Conservation (phyloP, 306 rosid species). For the Lagenaria siceraria region DNA sequence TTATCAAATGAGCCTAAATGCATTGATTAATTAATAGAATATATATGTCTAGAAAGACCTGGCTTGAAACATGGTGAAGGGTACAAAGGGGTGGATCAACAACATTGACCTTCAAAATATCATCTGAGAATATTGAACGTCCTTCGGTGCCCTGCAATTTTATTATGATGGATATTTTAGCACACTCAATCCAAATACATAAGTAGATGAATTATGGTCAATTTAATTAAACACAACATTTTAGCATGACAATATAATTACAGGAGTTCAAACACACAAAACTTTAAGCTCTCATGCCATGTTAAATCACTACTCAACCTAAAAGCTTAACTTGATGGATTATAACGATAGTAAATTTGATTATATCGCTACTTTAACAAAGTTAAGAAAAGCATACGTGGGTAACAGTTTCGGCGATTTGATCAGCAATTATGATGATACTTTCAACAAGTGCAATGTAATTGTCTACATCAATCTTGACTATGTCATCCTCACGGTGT, state of each 20-base stretch:
- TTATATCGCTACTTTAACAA: too few species aligned
- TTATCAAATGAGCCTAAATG: too few species aligned
- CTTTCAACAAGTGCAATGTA: background rate
- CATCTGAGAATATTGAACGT: background rate
- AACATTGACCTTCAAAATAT: background rate
- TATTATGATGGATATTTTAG: background rate
- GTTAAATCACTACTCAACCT: too few species aligned
- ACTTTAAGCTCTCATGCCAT: too few species aligned
- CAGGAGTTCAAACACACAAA: too few species aligned
- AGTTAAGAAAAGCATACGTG: background rate
- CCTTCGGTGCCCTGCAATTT: background rate
- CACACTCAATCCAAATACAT: too few species aligned
- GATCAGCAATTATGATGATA: background rate
- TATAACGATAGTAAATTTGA: too few species aligned
- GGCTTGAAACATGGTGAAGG: background rate
- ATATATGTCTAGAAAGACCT: background rate
- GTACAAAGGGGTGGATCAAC: conserved; percentile 3
- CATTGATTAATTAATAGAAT: too few species aligned
- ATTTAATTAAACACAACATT: too few species aligned
- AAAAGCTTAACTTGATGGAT: too few species aligned
- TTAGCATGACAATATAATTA: too few species aligned
- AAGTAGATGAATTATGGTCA: too few species aligned
- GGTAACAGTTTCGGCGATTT: background rate
- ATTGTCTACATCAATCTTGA: background rate
- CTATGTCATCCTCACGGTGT: background rate